Percentiles rank a stretch among this genome's conserved stretches.
These are phyloP conservation scores for Botryotinia globosa DNA, from an alignment of 2,329 filamentous ascomycete genomes.

Conservation along the genomic window DNA sequence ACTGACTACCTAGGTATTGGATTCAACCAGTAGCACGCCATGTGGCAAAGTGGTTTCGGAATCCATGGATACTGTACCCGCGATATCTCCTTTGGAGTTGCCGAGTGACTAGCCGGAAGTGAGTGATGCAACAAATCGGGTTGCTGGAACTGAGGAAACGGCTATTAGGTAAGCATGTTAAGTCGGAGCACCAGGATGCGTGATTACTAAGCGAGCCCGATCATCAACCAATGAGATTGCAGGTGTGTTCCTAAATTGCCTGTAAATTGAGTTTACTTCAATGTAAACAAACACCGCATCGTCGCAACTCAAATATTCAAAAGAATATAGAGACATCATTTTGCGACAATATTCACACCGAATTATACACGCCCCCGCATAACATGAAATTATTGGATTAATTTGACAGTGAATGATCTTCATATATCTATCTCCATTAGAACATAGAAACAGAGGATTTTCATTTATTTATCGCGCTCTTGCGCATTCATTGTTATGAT, in stretches of 20 bases:
- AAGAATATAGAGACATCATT: slow-evolving; percentile 8
- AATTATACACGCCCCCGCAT: background rate
- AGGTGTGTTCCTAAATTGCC: background rate
- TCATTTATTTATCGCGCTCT: slow-evolving; percentile 1
- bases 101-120: no score
- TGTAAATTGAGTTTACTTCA: background rate
- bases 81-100: background rate
- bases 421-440: slow-evolving; percentile 17
- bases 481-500: slow-evolving; percentile 15
- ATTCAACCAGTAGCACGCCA: background rate
- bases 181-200: background rate
- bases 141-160: background rate
- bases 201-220: background rate
- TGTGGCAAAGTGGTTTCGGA: slow-evolving; percentile 1
- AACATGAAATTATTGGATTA: slow-evolving; percentile 1
- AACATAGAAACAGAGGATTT: slow-evolving; percentile 2
- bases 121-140: background rate
- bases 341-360: slow-evolving; percentile 22
- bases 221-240: background rate
- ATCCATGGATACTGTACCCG: no score
- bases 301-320: slow-evolving; percentile 14
- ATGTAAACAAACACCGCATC: slow-evolving; percentile 22
- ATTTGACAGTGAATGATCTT: background rate
- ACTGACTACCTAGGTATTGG: no score
- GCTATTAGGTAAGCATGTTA: background rate